Evolutionary conservation across 2,329 filamentous ascomycete species (phyloP).

Genomic region (Fusarium papillatum): DNA sequence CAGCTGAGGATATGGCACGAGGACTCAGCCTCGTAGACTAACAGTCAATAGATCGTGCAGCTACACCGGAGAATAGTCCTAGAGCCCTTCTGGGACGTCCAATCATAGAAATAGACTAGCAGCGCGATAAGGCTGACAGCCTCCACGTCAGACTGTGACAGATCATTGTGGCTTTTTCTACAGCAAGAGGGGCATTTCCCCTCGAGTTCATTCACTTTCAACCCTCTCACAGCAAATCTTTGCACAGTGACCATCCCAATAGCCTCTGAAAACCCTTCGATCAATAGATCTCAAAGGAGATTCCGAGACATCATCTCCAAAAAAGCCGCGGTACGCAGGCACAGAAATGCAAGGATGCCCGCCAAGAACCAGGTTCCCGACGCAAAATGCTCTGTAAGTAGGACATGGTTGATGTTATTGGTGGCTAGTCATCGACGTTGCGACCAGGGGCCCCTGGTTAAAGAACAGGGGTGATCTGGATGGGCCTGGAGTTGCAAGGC

Average conservation of each 20-base stretch:
- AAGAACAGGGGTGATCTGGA: neutral
- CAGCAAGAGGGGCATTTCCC: neutral
- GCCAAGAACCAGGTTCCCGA: neutral
- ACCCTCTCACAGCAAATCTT: neutral
- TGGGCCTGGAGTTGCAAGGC: neutral
- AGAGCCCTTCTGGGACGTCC: slow-evolving; percentile 11
- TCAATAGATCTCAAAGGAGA: neutral
- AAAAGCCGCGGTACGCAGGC: neutral
- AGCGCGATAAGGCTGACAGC: slow-evolving; percentile 32
- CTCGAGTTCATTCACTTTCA: neutral
- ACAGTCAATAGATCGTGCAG: neutral
- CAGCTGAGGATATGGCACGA: neutral
- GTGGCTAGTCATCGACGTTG: neutral
- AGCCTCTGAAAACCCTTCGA: neutral
- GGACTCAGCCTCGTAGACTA: neutral
- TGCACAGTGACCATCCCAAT: neutral
- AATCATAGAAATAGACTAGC: slow-evolving; percentile 1
- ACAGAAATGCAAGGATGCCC: neutral
- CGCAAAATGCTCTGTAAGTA: neutral
- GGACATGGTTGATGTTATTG: neutral
- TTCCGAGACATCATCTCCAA: neutral
- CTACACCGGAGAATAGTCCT: slow-evolving; percentile 8
- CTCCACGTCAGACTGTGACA: slow-evolving; percentile 28
- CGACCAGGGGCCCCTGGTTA: neutral
- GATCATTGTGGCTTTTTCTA: slow-evolving; percentile 22